These are phyloP conservation scores for Pythium plurisporium DNA, from an alignment of 352 stramenopile genomes.

Conservation along the genomic window DNA sequence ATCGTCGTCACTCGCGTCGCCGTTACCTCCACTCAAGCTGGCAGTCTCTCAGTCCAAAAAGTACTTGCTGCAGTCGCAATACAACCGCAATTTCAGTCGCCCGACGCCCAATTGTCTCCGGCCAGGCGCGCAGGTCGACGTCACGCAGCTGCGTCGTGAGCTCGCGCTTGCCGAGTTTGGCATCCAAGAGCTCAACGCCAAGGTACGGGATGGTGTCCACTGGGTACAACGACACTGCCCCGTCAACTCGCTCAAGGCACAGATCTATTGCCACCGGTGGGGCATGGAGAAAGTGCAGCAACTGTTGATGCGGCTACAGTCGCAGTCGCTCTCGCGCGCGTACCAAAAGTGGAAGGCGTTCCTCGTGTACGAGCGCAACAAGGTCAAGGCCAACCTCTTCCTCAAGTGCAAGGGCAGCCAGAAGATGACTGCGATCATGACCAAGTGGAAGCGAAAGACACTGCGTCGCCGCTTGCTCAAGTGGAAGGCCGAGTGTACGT, in stretches of 20 bases:
- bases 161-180: slow-evolving; percentile 76
- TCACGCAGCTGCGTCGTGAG: slow-evolving; percentile 60
- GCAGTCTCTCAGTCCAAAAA: slow-evolving; percentile 39
- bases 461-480: slow-evolving; percentile 36
- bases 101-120: slow-evolving; percentile 57
- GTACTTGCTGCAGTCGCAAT: slow-evolving; percentile 45
- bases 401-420: slow-evolving; percentile 81
- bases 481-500: slow-evolving; percentile 47
- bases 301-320: slow-evolving; percentile 65
- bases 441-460: slow-evolving; percentile 50
- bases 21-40: slow-evolving; percentile 60
- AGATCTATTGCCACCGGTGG: slow-evolving; percentile 85
- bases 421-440: slow-evolving; percentile 66
- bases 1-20: slow-evolving; percentile 13
- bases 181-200: slow-evolving; percentile 65
- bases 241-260: slow-evolving; percentile 71
- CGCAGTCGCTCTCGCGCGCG: slow-evolving; percentile 56
- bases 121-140: slow-evolving; percentile 41
- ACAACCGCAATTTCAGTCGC: slow-evolving; percentile 38
- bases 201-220: slow-evolving; percentile 75
- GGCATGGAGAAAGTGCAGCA: slow-evolving; percentile 79
- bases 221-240: slow-evolving; percentile 85
- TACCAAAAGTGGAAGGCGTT: slow-evolving; percentile 71
- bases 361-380: slow-evolving; percentile 68
- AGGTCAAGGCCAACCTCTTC: slow-evolving; percentile 70